A percentile compares a stretch with the other conserved stretches of the same genome.
phyloP scores from a whole-genome alignment of 2,329 filamentous ascomycete species.

The Alternaria consortialis region DNA sequence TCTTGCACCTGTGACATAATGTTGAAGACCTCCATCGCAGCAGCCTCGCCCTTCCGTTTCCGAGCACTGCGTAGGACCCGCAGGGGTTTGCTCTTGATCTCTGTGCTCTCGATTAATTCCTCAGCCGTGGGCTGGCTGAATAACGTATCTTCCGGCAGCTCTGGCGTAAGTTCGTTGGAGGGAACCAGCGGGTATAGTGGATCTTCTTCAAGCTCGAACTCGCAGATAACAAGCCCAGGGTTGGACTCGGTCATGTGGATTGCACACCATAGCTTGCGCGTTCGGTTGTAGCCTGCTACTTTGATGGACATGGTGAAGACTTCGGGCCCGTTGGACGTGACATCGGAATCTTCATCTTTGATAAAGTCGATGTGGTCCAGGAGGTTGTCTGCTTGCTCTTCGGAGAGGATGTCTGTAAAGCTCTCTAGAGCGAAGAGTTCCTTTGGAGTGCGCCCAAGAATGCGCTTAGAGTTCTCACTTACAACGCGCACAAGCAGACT shows the following conservation, averaged over 20 bases:
- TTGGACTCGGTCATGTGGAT: conserved; percentile 77
- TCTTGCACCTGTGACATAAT: conserved; percentile 93
- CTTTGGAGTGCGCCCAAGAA: conserved; percentile 80
- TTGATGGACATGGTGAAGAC: conserved; percentile 82
- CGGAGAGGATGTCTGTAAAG: conserved; percentile 83
- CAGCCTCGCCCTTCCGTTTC: conserved; percentile 78
- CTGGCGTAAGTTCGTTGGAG: conserved; percentile 64
- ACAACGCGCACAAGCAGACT: conserved; percentile 75
- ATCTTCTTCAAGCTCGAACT: conserved; percentile 88
- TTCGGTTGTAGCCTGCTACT: conserved; percentile 60
- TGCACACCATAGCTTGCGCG: conserved; percentile 83
- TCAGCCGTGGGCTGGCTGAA: conserved; percentile 75
- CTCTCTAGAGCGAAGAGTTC: conserved; percentile 77
- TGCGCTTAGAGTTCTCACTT: conserved; percentile 79
- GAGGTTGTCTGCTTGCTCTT: conserved; percentile 84
- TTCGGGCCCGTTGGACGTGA: conserved; percentile 78
- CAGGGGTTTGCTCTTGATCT: conserved; percentile 78
- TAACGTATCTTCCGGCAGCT: conserved; percentile 76
- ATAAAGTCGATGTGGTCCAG: conserved; percentile 90
- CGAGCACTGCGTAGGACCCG: conserved; percentile 78
- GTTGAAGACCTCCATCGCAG: conserved; percentile 89
- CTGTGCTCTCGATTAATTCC: conserved; percentile 78
- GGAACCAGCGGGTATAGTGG: conserved; percentile 72
- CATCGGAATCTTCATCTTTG: conserved; percentile 80
- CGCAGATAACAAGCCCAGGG: conserved; percentile 76